Evolutionary conservation across 2,329 filamentous ascomycete genomes (phyloP).

Genomic region (Diaporthe nobilis): DNA sequence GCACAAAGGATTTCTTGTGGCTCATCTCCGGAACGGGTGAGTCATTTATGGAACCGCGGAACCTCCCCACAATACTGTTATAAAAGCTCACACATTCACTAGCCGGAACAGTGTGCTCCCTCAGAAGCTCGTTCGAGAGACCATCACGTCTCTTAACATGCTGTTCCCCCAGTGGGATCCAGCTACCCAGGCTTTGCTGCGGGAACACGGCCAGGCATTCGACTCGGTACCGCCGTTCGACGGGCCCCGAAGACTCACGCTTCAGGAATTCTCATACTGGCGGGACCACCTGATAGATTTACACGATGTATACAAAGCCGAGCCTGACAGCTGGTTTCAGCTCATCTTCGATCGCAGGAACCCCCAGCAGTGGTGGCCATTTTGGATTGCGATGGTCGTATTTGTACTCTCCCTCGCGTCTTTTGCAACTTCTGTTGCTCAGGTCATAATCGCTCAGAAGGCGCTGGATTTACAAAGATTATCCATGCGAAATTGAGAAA

Average conservation of each 20-base stretch:
- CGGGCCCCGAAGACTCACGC: not conserved
- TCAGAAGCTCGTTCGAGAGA: not conserved
- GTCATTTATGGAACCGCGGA: not conserved
- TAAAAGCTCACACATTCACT: not conserved
- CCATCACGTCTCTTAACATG: slow-evolving; percentile 3
- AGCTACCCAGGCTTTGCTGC: not conserved
- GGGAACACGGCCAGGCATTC: not conserved
- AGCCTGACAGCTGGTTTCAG: slow-evolving; percentile 6
- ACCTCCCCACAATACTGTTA: not conserved
- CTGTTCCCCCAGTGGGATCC: not conserved
- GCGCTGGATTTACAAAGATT: not conserved
- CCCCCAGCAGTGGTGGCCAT: slow-evolving; percentile 1
- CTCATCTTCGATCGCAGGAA: not conserved
- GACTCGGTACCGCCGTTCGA: not conserved
- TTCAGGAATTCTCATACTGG: slow-evolving; percentile 1
- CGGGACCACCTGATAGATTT: not conserved
- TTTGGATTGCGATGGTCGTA: not conserved
- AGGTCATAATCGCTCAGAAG: not conserved
- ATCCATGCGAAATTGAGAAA: not conserved
- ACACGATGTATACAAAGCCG: not conserved
- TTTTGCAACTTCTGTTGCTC: not conserved
- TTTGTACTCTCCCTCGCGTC: not conserved
- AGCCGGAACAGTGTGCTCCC: not conserved
- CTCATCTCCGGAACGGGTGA: not conserved
- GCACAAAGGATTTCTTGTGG: not conserved